Base-by-base conservation (phyloP, 345 rosid genomes). In the Euphorbia pulcherrima region DNA sequence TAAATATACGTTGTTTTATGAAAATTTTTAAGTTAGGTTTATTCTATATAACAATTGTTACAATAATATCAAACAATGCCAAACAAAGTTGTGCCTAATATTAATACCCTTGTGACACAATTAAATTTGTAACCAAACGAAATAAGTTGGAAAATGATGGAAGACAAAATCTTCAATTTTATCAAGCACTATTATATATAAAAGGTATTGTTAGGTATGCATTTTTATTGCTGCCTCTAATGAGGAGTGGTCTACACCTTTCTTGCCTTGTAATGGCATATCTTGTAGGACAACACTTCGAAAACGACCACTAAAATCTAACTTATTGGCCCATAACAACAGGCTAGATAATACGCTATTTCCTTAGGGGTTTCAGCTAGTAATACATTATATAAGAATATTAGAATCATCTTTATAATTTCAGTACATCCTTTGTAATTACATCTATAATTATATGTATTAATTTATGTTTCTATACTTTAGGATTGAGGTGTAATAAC, bases 101-200 rank as follows among this genome's bases (percentile, higher is more conserved):
- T n/a, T n/a, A n/a, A n/a, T n/a, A n/a, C 56, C 23, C 21, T 30
- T 23, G 41, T 58, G 10, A 5, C 35, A 28, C 14, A 29, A n/a
- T 57, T 7, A 18, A 30, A 29, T 30, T 29, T 16, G n/a, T 5
- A 18, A 17, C 0, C 24, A 17, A 33, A 30, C 8, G 27, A 53
- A 54, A 54, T 28, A 8, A 29, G 24, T 59, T 17, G 2, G 62
- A 59, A 59, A 59, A 59, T 37, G 62, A 59, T 30, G 62, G 44
- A 30, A 30, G 24, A 13, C 24, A 59, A 59, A 59, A 59, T 59
- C 41, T 59, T 59, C 24, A 59, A 33, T 59, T 44, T 12, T 44
- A 14, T 44, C 50, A 44, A 44, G 18, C 18, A 14, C 50, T 44
- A 33, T 33, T 33, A 7, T 33, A 33, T 33, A 33, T 2, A 33